Evolutionary conservation across 2,329 filamentous ascomycete species (phyloP).

Genomic region (Aspergillus sp.): DNA sequence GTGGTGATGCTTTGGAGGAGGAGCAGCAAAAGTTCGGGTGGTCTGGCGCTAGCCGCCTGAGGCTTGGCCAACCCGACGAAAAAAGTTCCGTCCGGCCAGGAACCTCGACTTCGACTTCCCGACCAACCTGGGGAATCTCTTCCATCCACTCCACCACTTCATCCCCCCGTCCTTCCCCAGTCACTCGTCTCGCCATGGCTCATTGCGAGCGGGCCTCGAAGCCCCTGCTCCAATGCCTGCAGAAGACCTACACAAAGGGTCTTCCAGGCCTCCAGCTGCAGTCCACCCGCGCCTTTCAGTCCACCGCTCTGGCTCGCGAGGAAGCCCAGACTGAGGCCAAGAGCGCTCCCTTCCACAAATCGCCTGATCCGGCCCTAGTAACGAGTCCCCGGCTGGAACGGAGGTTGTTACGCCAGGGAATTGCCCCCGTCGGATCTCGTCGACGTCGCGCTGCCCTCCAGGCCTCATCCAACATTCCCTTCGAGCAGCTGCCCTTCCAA

Average conservation of each 20-base stretch:
- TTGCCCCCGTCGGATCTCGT: slow-evolving; percentile 77
- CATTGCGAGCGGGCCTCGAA: slow-evolving; percentile 47
- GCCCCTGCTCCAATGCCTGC: slow-evolving; percentile 46
- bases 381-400: slow-evolving; percentile 65
- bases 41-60: slow-evolving; percentile 34
- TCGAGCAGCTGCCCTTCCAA: slow-evolving; percentile 94
- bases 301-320: slow-evolving; percentile 46
- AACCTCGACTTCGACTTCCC: slow-evolving; percentile 11
- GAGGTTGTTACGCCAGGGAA: slow-evolving; percentile 67
- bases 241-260: slow-evolving; percentile 37
- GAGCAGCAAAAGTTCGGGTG: slow-evolving; percentile 38
- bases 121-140: slow-evolving; percentile 11
- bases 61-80: slow-evolving; percentile 38
- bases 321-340: slow-evolving; percentile 46
- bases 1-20: slow-evolving; percentile 13
- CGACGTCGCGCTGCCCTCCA: slow-evolving; percentile 75
- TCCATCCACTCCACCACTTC: slow-evolving; percentile 21
- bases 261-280: slow-evolving; percentile 38
- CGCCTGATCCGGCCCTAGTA: slow-evolving; percentile 67
- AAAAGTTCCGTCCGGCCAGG: slow-evolving; percentile 39
- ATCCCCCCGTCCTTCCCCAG: slow-evolving; percentile 12
- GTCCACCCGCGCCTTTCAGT: slow-evolving; percentile 52
- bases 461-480: slow-evolving; percentile 70
- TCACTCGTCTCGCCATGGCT: slow-evolving; percentile 33
- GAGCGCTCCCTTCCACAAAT: slow-evolving; percentile 45